Percentiles rank a stretch among this genome's conserved stretches.
Conservation (phyloP, 371 early-diverging fungal species). For the Encephalitozoon cuniculi region DNA sequence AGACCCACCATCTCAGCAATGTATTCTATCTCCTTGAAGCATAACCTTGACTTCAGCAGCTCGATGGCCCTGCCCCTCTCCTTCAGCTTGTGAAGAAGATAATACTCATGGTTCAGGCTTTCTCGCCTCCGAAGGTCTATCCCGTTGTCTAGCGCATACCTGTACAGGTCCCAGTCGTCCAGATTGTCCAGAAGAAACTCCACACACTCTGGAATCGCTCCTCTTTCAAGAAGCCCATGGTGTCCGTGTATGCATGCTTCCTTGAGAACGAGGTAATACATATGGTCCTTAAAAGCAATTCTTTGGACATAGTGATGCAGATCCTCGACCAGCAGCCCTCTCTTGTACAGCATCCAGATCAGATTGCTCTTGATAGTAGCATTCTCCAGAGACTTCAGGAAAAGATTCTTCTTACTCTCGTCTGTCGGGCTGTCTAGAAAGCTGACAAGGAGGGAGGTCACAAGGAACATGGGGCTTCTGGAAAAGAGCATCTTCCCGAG, state of each 20-base stretch:
- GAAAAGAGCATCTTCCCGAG: background rate
- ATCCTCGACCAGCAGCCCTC: slow-evolving; percentile 7
- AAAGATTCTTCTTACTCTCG: background rate
- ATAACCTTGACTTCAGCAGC: background rate
- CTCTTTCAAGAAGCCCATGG: background rate
- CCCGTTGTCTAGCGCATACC: slow-evolving; percentile 40
- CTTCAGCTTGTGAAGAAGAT: slow-evolving; percentile 1
- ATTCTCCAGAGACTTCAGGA: background rate
- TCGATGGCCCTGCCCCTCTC: background rate
- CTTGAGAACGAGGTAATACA: slow-evolving; percentile 33
- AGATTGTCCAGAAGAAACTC: slow-evolving; percentile 38
- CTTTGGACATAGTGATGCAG: slow-evolving; percentile 15
- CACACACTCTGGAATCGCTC: background rate
- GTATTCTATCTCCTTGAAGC: slow-evolving; percentile 25
- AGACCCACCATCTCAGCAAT: background rate
- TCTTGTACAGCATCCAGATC: slow-evolving; percentile 18
- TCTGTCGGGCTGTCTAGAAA: background rate
- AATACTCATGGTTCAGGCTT: slow-evolving; percentile 34
- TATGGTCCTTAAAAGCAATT: slow-evolving; percentile 5
- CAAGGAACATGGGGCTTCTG: background rate
- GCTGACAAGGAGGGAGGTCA: background rate
- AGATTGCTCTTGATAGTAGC: slow-evolving; percentile 22
- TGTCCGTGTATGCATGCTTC: slow-evolving; percentile 26
- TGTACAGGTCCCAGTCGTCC: slow-evolving; percentile 58
- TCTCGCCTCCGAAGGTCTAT: slow-evolving; percentile 10